A percentile compares a stretch with the other conserved stretches of the same genome.
Evolutionary conservation across 345 rosid genomes (phyloP).

Genomic region (Capsella bursapastoris): DNA sequence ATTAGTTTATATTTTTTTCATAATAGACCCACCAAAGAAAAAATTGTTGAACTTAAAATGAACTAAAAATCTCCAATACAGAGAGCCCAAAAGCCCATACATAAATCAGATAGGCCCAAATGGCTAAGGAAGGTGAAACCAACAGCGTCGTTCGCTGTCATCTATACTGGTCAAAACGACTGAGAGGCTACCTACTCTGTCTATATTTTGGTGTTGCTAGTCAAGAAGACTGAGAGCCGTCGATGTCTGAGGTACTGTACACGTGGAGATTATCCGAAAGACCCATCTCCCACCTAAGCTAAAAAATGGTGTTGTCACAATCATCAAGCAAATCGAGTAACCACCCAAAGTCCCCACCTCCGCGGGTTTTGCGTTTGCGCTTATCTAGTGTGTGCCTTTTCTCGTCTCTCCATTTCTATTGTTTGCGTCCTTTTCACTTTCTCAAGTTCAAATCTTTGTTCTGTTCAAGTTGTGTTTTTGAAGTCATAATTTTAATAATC

Average conservation of each 20-base stretch:
- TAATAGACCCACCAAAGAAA: too few relatives aligned
- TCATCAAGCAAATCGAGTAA: neutral
- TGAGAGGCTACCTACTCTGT: neutral
- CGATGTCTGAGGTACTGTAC: conserved; percentile 1
- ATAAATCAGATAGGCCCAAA: neutral
- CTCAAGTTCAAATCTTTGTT: neutral
- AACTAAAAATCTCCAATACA: neutral
- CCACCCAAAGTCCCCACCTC: neutral
- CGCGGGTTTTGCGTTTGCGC: conserved; percentile 9
- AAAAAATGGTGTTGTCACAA: conserved; percentile 1
- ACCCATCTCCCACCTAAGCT: neutral
- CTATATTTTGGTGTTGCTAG: neutral
- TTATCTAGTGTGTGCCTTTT: neutral
- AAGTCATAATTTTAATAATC: conserved; percentile 11
- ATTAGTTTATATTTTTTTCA: too few relatives aligned
- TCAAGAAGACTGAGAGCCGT: conserved; percentile 5
- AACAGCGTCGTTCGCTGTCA: neutral
- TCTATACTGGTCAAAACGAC: conserved; percentile 1
- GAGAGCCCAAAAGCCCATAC: neutral
- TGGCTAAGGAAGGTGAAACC: neutral
- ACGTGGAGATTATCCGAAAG: neutral
- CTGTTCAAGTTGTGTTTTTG: neutral
- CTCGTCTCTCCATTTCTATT: neutral
- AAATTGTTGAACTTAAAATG: neutral
- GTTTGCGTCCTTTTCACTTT: neutral